Evolutionary conservation across 257 asterid species (phyloP), one percentile per base, ranked within the genome.

Genomic region (Gentiana straminea): DNA sequence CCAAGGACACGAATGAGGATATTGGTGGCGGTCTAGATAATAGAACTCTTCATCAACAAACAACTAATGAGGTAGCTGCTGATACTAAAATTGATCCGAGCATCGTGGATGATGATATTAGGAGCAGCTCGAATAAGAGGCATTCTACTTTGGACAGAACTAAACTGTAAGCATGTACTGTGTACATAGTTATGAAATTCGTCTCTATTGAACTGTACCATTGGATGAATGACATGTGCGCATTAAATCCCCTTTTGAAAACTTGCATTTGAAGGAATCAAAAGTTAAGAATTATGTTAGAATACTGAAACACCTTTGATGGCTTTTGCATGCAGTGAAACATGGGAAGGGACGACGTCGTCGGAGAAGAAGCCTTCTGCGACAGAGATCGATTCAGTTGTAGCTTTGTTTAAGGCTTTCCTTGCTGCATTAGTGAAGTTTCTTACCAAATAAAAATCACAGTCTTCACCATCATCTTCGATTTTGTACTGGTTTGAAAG

Each of bases 351-450:
- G 34, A 43, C 72, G 35, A 71, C 87, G 8, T 24, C 24, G 24
- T 0, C 24, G 24, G 24, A 24, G 24, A 65, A 68, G 57, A 73
- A 67, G 55, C 52, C 82, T 33, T 41, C 56, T 55, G 61, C 55
- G 39, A 78, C 60, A 6, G 89, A 81, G 63, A 64, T 35, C 43
- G 78, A 80, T 60, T 75, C 85, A 0, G 63, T 83, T 53, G 43
- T 84, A 63, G 81, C 87, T 49, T 65, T 81, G 9, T 68, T 86
- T 9, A 70, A 78, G 74, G 76, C 87, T 35, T 63, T 84, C 12
- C 52, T 81, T 49, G 57, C 78, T 37, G 84, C 92, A 9, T 66
- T 89, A 32, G 75, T 78, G 68, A 89, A 77, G 74, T 81, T 86
- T 60, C 78, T 79, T 85, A 79, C 79, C 4, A 86, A 80, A 61